Evolutionary conservation across 139 green algal genomes (phyloP), one percentile per base, ranked within the genome.

Genomic region (Nannochloris sp.): DNA sequence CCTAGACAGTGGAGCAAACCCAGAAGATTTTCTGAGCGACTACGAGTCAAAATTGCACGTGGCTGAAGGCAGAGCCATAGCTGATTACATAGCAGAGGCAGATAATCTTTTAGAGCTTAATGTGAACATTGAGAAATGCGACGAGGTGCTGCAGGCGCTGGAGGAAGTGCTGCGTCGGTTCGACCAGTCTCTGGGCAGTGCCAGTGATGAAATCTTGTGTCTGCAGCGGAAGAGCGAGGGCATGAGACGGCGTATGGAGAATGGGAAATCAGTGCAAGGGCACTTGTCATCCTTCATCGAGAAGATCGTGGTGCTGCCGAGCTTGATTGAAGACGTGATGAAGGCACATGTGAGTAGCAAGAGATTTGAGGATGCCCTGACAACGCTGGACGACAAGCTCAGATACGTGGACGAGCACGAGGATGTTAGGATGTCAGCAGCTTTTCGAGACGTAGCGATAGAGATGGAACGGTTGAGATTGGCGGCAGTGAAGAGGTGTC

Each of bases 11-110:
- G 71, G 70, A 11, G 44, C 63, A 5, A 74, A 88, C 25, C 70
- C 93, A 2, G 79, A 82, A 33, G 80, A 93, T 69, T 91, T 89
- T 62, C 80, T 80, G 14, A 65, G 71, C 6, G 82, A 91, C 45
- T 84, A 95, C 14, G 91, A 96, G 14, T 79, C 84, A 26, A 82
- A 86, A 67, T 79, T 97, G 57, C 69, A 83, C 0, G 68, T 78
- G n/a, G 86, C 87, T 25, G 91, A 97, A 75, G 68, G 91, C 45
- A 87, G 92, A 55, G 87, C 77, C n/a, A 94, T 97, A 17, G 77
- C 94, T 74, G 91, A 97, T 64, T 97, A 97, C 71, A 90, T 97
- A 13, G 63, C 67, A 3, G 91, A 97, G 72, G 87, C 70, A 46
- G 90, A 92, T 72, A 95, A 91, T 69, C 82, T 97, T 50, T 73